A percentile compares a stretch with the other conserved stretches of the same genome.
phyloP scores from a whole-genome alignment of 176 grass and related monocot species.

The Zoysia pacifica region DNA sequence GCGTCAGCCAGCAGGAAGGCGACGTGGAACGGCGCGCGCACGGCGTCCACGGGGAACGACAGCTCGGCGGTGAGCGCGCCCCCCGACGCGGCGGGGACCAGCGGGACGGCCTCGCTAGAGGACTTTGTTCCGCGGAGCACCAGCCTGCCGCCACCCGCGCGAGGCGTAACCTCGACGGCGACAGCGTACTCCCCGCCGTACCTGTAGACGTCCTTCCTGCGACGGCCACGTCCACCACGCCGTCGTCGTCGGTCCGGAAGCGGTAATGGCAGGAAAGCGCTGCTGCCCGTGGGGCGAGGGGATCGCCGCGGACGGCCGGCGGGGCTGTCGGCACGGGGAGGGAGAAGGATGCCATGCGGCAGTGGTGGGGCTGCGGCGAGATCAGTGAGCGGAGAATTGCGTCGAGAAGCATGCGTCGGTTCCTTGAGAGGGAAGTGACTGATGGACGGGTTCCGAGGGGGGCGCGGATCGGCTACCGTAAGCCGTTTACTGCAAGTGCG shows the following conservation, averaged over 20 bases:
- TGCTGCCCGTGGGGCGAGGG: neutral
- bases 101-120: conserved; percentile 19
- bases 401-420: conserved; percentile 23
- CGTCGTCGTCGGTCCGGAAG: conserved; percentile 56
- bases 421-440: neutral
- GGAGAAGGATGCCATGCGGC: conserved; percentile 37
- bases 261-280: conserved; percentile 29
- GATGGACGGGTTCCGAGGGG: neutral
- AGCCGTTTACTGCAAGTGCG: too few species aligned
- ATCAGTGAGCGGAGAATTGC: conserved; percentile 44
- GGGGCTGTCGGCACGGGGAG: conserved; percentile 33
- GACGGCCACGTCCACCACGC: conserved; percentile 55
- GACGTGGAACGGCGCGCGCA: conserved; percentile 64
- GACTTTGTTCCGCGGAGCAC: conserved; percentile 31
- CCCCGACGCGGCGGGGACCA: neutral
- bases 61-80: conserved; percentile 41
- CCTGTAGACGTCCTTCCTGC: conserved; percentile 9
- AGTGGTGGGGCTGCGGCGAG: neutral
- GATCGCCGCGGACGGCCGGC: neutral
- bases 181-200: conserved; percentile 34
- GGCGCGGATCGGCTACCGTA: too few species aligned
- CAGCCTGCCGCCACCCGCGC: conserved; percentile 10
- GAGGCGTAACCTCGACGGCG: conserved; percentile 31
- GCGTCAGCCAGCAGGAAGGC: conserved; percentile 70
- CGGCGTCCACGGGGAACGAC: conserved; percentile 39